phyloP scores from a whole-genome alignment of 1,284 basidiomycete species.

The Pterulicium gracile region DNA sequence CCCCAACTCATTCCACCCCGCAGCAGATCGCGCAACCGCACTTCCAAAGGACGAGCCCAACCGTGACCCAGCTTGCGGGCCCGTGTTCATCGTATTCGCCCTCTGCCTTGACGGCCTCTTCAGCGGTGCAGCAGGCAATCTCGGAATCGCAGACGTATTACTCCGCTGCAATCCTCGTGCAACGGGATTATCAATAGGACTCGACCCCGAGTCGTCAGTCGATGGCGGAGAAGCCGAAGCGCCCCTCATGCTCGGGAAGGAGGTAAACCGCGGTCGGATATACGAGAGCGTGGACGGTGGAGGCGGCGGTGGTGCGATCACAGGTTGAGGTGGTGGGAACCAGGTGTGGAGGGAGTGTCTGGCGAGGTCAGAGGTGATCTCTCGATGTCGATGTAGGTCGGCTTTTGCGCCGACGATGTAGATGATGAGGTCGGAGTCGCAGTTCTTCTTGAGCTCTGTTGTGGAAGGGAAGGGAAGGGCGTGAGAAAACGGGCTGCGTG shows the following conservation, averaged over 20 bases:
- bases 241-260: constrained; percentile 64
- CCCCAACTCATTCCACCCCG: constrained; percentile 41
- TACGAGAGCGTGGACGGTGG: constrained; percentile 61
- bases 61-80: constrained; percentile 30
- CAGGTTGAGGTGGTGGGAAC: constrained; percentile 68
- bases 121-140: constrained; percentile 25
- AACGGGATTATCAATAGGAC: constrained; percentile 35
- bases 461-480: constrained; percentile 12
- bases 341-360: constrained; percentile 72
- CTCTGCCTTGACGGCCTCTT: constrained; percentile 25
- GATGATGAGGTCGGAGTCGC: constrained; percentile 73
- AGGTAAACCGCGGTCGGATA: constrained; percentile 78
- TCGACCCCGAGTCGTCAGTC: neutral
- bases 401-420: constrained; percentile 89
- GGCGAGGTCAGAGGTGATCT: constrained; percentile 73
- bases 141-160: constrained; percentile 29
- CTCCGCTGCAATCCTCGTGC: constrained; percentile 33
- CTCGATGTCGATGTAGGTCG: constrained; percentile 60
- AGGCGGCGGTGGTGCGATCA: constrained; percentile 49
- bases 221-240: constrained; percentile 23
- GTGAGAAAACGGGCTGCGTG: constrained; percentile 7
- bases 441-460: constrained; percentile 90
- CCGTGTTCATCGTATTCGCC: constrained; percentile 33
- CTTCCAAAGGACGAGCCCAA: constrained; percentile 43
- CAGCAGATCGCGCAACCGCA: constrained; percentile 31